Percentiles rank a stretch among this genome's conserved stretches.
Conservation (phyloP, 2,329 filamentous ascomycete genomes). For the Epichloe sibirici region DNA sequence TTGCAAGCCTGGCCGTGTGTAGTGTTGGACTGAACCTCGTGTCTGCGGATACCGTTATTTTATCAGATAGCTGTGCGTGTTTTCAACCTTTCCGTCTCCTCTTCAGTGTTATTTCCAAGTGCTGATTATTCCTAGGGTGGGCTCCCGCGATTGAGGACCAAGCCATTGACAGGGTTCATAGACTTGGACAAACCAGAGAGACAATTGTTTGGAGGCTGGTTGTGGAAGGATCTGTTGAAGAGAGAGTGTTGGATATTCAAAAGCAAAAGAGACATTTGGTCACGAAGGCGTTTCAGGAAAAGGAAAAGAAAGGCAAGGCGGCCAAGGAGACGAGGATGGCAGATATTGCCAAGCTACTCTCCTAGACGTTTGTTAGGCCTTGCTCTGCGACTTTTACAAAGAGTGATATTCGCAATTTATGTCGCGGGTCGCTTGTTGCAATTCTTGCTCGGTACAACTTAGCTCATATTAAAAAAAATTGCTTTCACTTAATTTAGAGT, state of each 20-base stretch:
- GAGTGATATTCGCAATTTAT: background rate
- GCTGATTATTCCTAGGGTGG: slow-evolving; percentile 47
- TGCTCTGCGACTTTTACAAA: background rate
- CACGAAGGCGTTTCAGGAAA: slow-evolving; percentile 68
- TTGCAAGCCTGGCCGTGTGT: slow-evolving; percentile 72
- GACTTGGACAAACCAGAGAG: slow-evolving; percentile 67
- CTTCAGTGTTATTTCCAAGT: background rate
- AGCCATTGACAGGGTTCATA: slow-evolving; percentile 77
- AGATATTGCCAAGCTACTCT: slow-evolving; percentile 38
- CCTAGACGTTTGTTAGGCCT: slow-evolving; percentile 7
- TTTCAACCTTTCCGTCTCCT: background rate
- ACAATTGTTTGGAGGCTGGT: slow-evolving; percentile 73
- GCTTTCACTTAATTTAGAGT: background rate
- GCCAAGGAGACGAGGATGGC: slow-evolving; percentile 45
- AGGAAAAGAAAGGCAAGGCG: slow-evolving; percentile 35
- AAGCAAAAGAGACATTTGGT: slow-evolving; percentile 68
- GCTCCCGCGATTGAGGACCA: slow-evolving; percentile 88
- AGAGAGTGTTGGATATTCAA: slow-evolving; percentile 68
- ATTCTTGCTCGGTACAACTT: background rate
- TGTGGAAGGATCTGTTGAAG: slow-evolving; percentile 70
- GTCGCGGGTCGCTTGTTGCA: background rate
- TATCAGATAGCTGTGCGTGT: slow-evolving; percentile 58
- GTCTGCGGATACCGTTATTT: slow-evolving; percentile 72
- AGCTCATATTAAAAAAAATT: background rate
- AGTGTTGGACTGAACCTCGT: slow-evolving; percentile 80